Conservation (phyloP, 768 basidiomycete genomes). For the Rubroboletus pulcherrimus region DNA sequence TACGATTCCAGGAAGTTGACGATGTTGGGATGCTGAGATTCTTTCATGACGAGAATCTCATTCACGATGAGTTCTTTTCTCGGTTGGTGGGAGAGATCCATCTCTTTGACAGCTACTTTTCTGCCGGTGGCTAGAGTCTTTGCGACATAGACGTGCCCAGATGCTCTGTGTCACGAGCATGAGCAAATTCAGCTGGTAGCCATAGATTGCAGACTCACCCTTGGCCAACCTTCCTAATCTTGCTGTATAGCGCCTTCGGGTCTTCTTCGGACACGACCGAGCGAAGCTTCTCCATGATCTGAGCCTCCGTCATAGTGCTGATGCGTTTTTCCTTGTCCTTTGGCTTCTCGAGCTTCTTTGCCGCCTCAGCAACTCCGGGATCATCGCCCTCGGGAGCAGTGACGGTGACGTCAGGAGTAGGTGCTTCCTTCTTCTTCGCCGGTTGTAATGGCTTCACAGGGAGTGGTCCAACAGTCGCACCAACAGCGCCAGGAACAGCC, state of each 20-base stretch:
- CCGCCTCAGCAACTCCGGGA: conserved; percentile 62
- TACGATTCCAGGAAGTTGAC: conserved; percentile 94
- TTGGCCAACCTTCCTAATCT: conserved; percentile 98
- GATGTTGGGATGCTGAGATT: conserved; percentile 94
- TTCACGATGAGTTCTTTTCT: conserved; percentile 97
- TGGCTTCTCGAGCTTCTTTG: conserved; percentile 57
- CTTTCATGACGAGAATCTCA: conserved; percentile 98
- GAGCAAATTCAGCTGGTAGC: neutral
- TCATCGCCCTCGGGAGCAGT: conserved; percentile 43
- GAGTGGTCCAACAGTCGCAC: conserved; percentile 50
- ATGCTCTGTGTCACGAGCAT: conserved; percentile 58
- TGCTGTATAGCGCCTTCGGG: conserved; percentile 86
- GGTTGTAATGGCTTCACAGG: conserved; percentile 76
- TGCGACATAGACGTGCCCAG: conserved; percentile 96
- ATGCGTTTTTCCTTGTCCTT: conserved; percentile 77
- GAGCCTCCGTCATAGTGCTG: conserved; percentile 93
- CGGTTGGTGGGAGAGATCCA: conserved; percentile 93
- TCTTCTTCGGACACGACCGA: conserved; percentile 85
- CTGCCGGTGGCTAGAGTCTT: conserved; percentile 79
- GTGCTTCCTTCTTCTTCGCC: conserved; percentile 51
- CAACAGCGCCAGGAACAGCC: conserved; percentile 45
- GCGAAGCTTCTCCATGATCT: conserved; percentile 96
- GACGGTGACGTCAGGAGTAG: conserved; percentile 46
- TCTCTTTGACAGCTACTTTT: conserved; percentile 97
- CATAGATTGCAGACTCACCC: conserved; percentile 58